These are phyloP conservation scores for Penicillium sp. DNA, from an alignment of 2,329 filamentous ascomycete genomes.

Conservation along the genomic window DNA sequence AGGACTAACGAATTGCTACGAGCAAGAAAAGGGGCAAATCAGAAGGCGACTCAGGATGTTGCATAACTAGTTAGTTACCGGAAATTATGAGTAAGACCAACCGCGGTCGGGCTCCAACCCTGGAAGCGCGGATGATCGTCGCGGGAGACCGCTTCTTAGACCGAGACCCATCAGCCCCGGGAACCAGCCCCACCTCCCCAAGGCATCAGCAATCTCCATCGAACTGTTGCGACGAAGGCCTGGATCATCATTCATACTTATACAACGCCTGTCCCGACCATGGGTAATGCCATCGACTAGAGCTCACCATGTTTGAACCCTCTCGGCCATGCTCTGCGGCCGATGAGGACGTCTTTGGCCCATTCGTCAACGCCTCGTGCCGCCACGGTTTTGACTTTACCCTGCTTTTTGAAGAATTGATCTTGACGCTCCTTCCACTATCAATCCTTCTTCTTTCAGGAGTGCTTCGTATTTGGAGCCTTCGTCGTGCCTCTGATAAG, in stretches of 20 bases:
- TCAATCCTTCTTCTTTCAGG: not conserved
- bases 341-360: slow-evolving; percentile 34
- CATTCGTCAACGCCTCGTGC: slow-evolving; percentile 28
- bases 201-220: slow-evolving; percentile 3
- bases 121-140: not conserved
- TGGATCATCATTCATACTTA: not conserved
- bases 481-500: slow-evolving; percentile 16
- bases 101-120: not conserved
- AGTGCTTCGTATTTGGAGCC: slow-evolving; percentile 11
- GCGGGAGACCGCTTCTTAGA: not conserved
- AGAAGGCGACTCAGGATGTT: not conserved
- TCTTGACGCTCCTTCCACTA: slow-evolving; percentile 27
- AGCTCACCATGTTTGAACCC: slow-evolving; percentile 9
- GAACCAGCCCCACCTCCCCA: not conserved
- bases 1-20: not conserved
- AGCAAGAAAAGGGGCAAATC: not conserved
- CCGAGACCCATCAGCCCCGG: not conserved
- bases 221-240: not conserved
- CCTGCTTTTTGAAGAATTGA: slow-evolving; percentile 36
- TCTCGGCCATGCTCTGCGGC: slow-evolving; percentile 19
- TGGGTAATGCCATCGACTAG: not conserved
- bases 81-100: not conserved
- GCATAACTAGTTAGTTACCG: not conserved
- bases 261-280: not conserved
- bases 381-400: slow-evolving; percentile 38